Base-by-base conservation (phyloP, 192 early-diverging fungal species). In the Martensiomyces pterosporus region DNA sequence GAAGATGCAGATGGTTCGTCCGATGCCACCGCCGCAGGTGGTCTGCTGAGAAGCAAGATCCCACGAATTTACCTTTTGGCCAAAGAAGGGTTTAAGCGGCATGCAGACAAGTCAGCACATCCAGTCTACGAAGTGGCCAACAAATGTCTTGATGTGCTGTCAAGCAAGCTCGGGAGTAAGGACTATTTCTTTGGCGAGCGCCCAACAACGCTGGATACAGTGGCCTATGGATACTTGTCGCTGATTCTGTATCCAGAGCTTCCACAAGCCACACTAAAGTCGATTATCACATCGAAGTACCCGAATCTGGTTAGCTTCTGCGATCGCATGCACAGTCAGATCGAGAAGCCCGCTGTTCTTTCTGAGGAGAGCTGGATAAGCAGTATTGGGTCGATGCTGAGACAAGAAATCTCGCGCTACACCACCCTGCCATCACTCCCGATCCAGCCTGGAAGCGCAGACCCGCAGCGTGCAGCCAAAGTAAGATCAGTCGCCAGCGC, bases 181-280 rank as follows among this genome's bases (percentile, higher is more conserved):
- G 72, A 79, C 1, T 97, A 83, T 58, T 89, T 97, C 52, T 92
- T 91, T 68, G 92, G 91, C 4, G 67, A 81, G 48, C 83, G 79
- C 9, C 82, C 89, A 2, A 80, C 82, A 9, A 79, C 85, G 12
- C 66, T 94, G 7, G 94, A 97, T 60, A 82, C 85, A 9, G 71
- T 92, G 25, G 86, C 79, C 9, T 97, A 85, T 64, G 90, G 86
- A 13, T 84, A 93, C 57, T 72, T 97, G 18, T 76, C 90, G n/a
- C 60, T 90, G 35, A 82, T 91, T 21, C 41, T 81, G 36, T 84
- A 82, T 29, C 82, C 91, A n/a, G 72, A 86, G 17, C 74, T 94
- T 24, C 80, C 86, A 9, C 72, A 75, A 26, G 50, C 53, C 43
- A 59, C 66, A 15, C 52, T 75, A 21, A 59, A 58, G 19, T 26